phyloP scores from a whole-genome alignment of 352 stramenopile species.

The Phytophthora citricola region DNA sequence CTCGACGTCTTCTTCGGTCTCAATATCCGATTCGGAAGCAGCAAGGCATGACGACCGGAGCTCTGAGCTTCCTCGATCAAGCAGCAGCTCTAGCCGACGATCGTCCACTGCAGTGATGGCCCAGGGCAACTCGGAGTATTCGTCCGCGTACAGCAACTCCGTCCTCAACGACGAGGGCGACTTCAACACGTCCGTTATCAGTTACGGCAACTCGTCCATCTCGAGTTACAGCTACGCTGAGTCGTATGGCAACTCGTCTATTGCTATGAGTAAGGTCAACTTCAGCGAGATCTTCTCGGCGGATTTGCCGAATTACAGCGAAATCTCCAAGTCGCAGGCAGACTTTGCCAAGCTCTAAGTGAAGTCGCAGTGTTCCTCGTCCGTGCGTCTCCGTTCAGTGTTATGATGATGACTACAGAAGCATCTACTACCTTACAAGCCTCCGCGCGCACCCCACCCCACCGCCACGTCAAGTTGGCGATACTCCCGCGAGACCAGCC shows the following conservation, averaged over 20 bases:
- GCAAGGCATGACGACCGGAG: constrained; percentile 37
- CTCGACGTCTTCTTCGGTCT: constrained; percentile 61
- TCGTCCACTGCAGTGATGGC: constrained; percentile 60
- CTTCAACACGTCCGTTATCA: constrained; percentile 35
- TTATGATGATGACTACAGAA: constrained; percentile 16
- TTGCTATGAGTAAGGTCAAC: constrained; percentile 66
- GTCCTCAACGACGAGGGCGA: constrained; percentile 26
- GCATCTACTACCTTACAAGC: constrained; percentile 10
- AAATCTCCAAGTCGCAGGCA: constrained; percentile 44
- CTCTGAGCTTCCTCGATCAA: constrained; percentile 24
- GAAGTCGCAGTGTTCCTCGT: constrained; percentile 18
- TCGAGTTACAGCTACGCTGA: constrained; percentile 46
- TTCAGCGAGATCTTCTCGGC: constrained; percentile 69
- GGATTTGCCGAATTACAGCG: constrained; percentile 48
- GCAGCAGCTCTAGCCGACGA: constrained; percentile 30
- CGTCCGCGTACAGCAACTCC: constrained; percentile 35
- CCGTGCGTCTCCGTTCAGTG: constrained; percentile 24
- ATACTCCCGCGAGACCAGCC: constrained; percentile 35
- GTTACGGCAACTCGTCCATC: constrained; percentile 39
- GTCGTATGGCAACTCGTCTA: constrained; percentile 60
- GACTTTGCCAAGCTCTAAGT: constrained; percentile 68
- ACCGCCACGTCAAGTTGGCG: constrained; percentile 12
- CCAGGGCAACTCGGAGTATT: constrained; percentile 39
- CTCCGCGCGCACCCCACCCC: constrained; percentile 2
- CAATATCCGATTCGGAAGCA: constrained; percentile 40